Conservation (phyloP, 148 eudicot genomes). For the Silene latifolia region DNA sequence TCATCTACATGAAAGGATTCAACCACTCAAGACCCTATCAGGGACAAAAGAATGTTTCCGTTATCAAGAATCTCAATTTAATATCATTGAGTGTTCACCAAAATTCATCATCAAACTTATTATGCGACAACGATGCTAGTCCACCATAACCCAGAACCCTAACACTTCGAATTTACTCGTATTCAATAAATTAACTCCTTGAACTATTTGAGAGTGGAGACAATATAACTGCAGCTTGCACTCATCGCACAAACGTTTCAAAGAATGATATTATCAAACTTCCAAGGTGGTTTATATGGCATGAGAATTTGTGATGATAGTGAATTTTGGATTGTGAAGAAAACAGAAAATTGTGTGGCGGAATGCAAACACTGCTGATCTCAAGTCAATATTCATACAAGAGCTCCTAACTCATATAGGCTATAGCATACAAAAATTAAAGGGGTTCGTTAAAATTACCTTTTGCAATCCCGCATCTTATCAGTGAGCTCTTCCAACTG, state of each 20-base stretch:
- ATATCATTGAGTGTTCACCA: neutral
- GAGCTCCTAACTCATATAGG: neutral
- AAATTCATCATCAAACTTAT: neutral
- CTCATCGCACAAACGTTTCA: no score
- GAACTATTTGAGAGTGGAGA: neutral
- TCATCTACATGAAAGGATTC: neutral
- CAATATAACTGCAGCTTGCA: no score
- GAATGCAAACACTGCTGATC: neutral
- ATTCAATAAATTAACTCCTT: neutral
- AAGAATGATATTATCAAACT: neutral
- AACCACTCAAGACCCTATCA: neutral
- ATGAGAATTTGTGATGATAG: no score
- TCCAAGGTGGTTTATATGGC: no score
- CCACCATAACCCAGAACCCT: neutral
- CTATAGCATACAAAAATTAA: neutral
- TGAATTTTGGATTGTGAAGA: no score
- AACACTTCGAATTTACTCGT: neutral
- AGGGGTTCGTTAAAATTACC: constrained; percentile 42
- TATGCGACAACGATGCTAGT: neutral
- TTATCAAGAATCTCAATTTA: no score
- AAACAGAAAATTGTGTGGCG: neutral
- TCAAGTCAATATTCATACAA: neutral
- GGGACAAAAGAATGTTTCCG: neutral
- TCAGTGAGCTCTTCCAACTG: constrained; percentile 96
- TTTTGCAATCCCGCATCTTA: constrained; percentile 97